A percentile compares a stretch with the other conserved stretches of the same genome.
phyloP scores from a whole-genome alignment of 2,329 filamentous ascomycete genomes.

The Colletotrichum plurivorum region DNA sequence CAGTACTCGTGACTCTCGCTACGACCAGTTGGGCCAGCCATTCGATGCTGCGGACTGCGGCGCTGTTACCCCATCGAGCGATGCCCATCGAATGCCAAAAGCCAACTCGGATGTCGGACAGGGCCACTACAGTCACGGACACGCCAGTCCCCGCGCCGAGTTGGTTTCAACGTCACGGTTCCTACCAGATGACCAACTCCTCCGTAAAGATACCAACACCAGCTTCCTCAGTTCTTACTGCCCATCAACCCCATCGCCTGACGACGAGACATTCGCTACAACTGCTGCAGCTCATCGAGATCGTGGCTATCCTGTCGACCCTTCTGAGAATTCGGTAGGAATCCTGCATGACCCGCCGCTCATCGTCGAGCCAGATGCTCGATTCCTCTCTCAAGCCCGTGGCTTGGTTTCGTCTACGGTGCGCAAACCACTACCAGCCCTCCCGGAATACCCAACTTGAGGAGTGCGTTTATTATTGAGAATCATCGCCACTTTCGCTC shows the following conservation, averaged over 20 bases:
- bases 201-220: conserved; percentile 1
- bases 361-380: conserved; percentile 14
- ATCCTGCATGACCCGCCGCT: not conserved
- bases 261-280: not conserved
- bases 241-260: not conserved
- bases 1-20: conserved; percentile 2
- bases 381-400: conserved; percentile 28
- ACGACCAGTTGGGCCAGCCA: conserved; percentile 22
- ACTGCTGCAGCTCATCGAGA: not conserved
- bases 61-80: not conserved
- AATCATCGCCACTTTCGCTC: too few relatives aligned
- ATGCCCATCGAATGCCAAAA: conserved; percentile 13
- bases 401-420: conserved; percentile 33
- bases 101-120: conserved; percentile 16
- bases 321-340: not conserved
- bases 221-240: conserved; percentile 5
- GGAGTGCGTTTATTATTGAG: not conserved
- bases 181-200: not conserved
- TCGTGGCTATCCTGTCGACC: not conserved
- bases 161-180: not conserved
- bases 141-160: not conserved
- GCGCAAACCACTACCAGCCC: conserved; percentile 60
- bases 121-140: not conserved
- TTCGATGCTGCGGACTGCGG: not conserved
- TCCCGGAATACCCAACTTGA: conserved; percentile 52